Base-by-base conservation (phyloP, 2,329 filamentous ascomycete genomes). In the Macroventuria anomochaeta region DNA sequence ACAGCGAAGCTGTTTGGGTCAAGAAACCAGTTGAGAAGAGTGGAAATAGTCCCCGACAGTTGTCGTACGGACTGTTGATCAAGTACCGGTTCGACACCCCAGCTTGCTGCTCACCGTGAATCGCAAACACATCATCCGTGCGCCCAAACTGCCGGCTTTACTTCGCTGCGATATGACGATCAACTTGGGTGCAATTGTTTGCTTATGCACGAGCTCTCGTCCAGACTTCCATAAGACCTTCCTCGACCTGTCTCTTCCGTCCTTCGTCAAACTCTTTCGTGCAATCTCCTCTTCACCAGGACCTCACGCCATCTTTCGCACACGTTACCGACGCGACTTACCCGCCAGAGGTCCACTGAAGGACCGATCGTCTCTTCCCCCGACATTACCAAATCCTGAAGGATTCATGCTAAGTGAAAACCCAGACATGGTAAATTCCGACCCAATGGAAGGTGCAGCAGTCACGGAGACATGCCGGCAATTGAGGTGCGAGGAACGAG, bases 131-230 rank as follows among this genome's bases (percentile, higher is more conserved):
- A 7, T 13, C 25, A 47, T 43, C 50, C 43, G 34, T 53, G 31
- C 28, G n/a, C 18, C 15, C 32, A 37, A 20, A 33, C 23, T 18
- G 15, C 20, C 50, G 50, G 50, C 50, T 23, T 42, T 53, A 39
- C 50, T 47, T 47, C 38, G 50, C 43, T 32, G 43, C 20, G 23
- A 23, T n/a, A 37, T 21, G 25, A 37, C 8, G 32, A 21, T 53
- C 20, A 20, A n/a, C 25, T 11, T 15, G 12, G 6, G 32, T 18
- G 12, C 26, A 13, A 23, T 33, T 20, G 13, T 29, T 15, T 20
- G 29, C n/a, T 37, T n/a, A 32, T 31, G 38, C 21, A 38, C 33
- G 10, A 52, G 7, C 28, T 21, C 13, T 17, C 23, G 25, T 46
- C 50, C 25, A 38, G 50, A 47, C 25, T 32, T 5, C 20, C 10